phyloP scores from a whole-genome alignment of 441 rosid species.

The Erysimum cheiri region DNA sequence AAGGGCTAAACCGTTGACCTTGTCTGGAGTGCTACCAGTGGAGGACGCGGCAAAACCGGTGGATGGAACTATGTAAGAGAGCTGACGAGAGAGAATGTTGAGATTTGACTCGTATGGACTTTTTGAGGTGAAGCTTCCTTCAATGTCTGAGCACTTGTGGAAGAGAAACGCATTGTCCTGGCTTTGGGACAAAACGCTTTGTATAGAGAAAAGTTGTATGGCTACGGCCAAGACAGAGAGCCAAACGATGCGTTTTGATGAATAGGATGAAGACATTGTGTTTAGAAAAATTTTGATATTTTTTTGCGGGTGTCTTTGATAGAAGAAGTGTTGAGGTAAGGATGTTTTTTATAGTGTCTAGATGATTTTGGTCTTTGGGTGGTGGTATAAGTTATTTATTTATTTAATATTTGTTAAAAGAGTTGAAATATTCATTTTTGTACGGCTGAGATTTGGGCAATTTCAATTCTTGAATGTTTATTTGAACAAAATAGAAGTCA shows the following conservation, averaged over 20 bases:
- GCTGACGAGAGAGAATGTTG: slow-evolving; percentile 46
- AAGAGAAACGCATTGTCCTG: slow-evolving; percentile 48
- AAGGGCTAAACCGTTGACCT: slow-evolving; percentile 60
- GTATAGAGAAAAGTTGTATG: slow-evolving; percentile 33
- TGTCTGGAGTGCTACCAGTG: slow-evolving; percentile 41
- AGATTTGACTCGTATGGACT: slow-evolving; percentile 58
- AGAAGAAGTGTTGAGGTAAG: slow-evolving; percentile 9
- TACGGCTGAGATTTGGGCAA: slow-evolving; percentile 22
- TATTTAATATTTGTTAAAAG: slow-evolving; percentile 8
- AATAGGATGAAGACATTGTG: slow-evolving; percentile 29
- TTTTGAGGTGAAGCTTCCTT: slow-evolving; percentile 57
- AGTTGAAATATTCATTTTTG: slow-evolving; percentile 39
- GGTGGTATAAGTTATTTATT: not conserved
- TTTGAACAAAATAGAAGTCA: slow-evolving; percentile 14
- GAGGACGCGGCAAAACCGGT: slow-evolving; percentile 54
- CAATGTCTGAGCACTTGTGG: slow-evolving; percentile 61
- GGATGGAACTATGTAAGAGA: slow-evolving; percentile 53
- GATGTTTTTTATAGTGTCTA: slow-evolving; percentile 30
- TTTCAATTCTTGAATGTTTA: slow-evolving; percentile 14
- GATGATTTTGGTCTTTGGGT: slow-evolving; percentile 4
- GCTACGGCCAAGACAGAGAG: slow-evolving; percentile 16
- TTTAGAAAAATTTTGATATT: not conserved
- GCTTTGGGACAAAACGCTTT: slow-evolving; percentile 32
- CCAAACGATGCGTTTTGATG: slow-evolving; percentile 7
- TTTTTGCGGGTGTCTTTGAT: not conserved